A percentile compares a stretch with the other conserved stretches of the same genome.
Evolutionary conservation across 805 yeast genomes (phyloP).

Genomic region (Myxozyma geophila): DNA sequence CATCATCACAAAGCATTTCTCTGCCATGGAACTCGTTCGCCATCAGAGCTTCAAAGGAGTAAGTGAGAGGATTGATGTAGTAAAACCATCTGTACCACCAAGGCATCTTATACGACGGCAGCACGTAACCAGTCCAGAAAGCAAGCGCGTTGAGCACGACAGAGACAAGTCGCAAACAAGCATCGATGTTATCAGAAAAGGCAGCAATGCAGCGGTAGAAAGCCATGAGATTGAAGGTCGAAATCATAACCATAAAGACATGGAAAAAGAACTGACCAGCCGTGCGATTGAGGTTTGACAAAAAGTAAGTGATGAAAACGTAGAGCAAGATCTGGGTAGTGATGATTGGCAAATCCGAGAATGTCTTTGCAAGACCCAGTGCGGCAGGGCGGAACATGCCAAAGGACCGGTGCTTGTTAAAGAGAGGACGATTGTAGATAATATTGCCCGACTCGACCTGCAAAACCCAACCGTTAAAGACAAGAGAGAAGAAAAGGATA

Average conservation of each 20-base stretch:
- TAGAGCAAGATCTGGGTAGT: slow-evolving; percentile 51
- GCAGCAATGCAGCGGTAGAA: slow-evolving; percentile 53
- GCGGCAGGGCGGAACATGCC: slow-evolving; percentile 67
- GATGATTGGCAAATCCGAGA: slow-evolving; percentile 64
- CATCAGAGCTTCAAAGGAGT: slow-evolving; percentile 66
- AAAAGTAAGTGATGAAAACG: slow-evolving; percentile 59
- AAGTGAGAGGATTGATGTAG: slow-evolving; percentile 61
- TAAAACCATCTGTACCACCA: slow-evolving; percentile 75
- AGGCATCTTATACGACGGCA: slow-evolving; percentile 58
- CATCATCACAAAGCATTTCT: slow-evolving; percentile 55
- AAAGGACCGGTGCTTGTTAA: slow-evolving; percentile 63
- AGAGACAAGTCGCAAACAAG: slow-evolving; percentile 54
- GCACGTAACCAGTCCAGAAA: slow-evolving; percentile 55
- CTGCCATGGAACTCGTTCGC: slow-evolving; percentile 66
- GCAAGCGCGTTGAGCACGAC: slow-evolving; percentile 49
- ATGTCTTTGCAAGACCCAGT: slow-evolving; percentile 64
- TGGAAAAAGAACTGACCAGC: slow-evolving; percentile 59
- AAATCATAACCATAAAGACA: slow-evolving; percentile 50
- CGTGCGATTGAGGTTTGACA: slow-evolving; percentile 57
- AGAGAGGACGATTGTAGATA: slow-evolving; percentile 60
- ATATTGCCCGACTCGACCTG: slow-evolving; percentile 58
- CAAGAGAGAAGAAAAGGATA: slow-evolving; percentile 56
- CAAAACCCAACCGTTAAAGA: slow-evolving; percentile 65
- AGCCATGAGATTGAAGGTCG: slow-evolving; percentile 52
- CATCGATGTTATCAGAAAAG: slow-evolving; percentile 40